Conservation (phyloP, 2,329 filamentous ascomycete genomes). For the Juglanconis oblonga region DNA sequence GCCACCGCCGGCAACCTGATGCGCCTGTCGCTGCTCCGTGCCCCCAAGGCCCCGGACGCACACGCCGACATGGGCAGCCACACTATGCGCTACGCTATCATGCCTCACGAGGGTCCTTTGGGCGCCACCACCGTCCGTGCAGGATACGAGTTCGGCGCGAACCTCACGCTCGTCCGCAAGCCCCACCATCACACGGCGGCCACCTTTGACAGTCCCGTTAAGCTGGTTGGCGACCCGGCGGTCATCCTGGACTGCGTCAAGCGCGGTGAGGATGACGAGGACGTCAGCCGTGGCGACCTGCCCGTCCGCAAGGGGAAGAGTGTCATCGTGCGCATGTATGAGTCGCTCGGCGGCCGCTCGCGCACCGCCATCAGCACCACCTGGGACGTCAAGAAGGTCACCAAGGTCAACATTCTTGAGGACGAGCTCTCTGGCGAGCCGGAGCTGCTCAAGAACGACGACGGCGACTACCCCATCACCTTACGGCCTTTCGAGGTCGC, state of each 20-base stretch:
- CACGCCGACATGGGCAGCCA: slow-evolving; percentile 93
- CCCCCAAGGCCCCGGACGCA: slow-evolving; percentile 88
- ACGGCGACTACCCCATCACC: slow-evolving; percentile 56
- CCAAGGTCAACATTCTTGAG: slow-evolving; percentile 84
- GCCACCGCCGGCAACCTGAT: slow-evolving; percentile 86
- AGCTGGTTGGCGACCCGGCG: slow-evolving; percentile 62
- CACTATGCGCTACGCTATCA: slow-evolving; percentile 82
- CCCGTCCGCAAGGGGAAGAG: slow-evolving; percentile 69
- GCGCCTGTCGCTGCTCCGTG: slow-evolving; percentile 80
- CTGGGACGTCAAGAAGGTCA: slow-evolving; percentile 71
- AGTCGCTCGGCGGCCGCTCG: slow-evolving; percentile 79
- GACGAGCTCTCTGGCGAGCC: slow-evolving; percentile 58
- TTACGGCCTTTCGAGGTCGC: slow-evolving; percentile 83
- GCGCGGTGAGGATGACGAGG: slow-evolving; percentile 84
- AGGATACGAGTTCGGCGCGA: slow-evolving; percentile 88
- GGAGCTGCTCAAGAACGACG: slow-evolving; percentile 56
- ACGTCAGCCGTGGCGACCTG: slow-evolving; percentile 62
- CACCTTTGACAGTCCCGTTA: slow-evolving; percentile 49
- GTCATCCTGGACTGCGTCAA: slow-evolving; percentile 88
- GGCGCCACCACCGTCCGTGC: slow-evolving; percentile 73
- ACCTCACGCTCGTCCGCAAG: slow-evolving; percentile 56
- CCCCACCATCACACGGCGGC: slow-evolving; percentile 24
- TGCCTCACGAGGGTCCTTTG: slow-evolving; percentile 76
- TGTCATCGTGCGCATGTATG: slow-evolving; percentile 82
- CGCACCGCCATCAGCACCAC: slow-evolving; percentile 67